Base-by-base conservation (phyloP, 2,329 filamentous ascomycete species). In the Clonostachys byssicola region DNA sequence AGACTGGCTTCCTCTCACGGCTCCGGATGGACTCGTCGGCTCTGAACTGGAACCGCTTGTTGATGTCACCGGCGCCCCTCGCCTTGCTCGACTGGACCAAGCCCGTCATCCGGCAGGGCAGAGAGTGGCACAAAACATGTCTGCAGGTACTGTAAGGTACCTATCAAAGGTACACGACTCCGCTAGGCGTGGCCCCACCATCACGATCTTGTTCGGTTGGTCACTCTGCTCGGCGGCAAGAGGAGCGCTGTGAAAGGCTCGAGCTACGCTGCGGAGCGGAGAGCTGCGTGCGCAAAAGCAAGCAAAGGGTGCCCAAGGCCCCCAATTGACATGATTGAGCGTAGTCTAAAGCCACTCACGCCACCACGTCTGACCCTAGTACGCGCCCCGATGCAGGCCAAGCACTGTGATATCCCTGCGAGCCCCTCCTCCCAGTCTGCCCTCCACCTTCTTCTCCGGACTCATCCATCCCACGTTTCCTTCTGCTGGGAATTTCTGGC, bases 401-500 rank as follows among this genome's bases (percentile, higher is more conserved):
- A 39, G 36, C 14, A n/a, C 14, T 39, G 14, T 12, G 7, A 13
- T 39, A 39, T 39, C 36, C 36, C 36, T 39, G 36, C 14, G 7
- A 39, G 36, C 36, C 17, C 17, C 36, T 39, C 36, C 36, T n/a
- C 36, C 36, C 36, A 39, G 14, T 39, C 17, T 18, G 36, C 14
- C 17, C 36, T n/a, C 36, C 36, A n/a, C 36, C 36, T 18, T 18
- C 36, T 18, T 39, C 36, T 39, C 17, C 17, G 14, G 14, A 39
- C 14, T 39, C 36, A 14, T 18, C 36, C 36, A 39, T 39, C 36
- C 36, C 36, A 39, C 36, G 36, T 39, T 39, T 39, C 17, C 14
- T 18, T n/a, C 14, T 39, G 36, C 14, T 39, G 36, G 36, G 14
- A 18, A n/a, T 18, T 39, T n/a, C 36, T 42, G 55, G 55, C 47